A percentile compares a stretch with the other conserved stretches of the same genome.
Evolutionary conservation across 1,284 basidiomycete genomes (phyloP).

Genomic region (Golubevia sp.): DNA sequence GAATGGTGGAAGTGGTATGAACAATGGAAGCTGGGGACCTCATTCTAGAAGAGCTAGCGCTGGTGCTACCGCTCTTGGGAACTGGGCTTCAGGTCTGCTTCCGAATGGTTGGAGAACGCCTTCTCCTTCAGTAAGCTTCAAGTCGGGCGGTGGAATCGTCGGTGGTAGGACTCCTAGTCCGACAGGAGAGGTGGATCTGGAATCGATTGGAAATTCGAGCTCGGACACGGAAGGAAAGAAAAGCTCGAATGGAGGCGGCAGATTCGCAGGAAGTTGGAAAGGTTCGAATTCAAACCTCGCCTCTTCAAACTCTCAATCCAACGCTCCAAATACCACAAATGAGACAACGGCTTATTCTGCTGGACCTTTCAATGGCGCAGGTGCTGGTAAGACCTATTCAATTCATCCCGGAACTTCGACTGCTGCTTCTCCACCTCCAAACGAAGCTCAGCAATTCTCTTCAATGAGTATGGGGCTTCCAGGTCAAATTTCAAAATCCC

Average conservation of each 20-base stretch:
- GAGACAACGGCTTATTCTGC: neutral
- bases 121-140: neutral
- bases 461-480: too few relatives aligned
- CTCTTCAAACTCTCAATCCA: too few relatives aligned
- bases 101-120: neutral
- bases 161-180: neutral
- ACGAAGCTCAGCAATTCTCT: too few relatives aligned
- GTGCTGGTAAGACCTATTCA: neutral
- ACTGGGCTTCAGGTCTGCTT: neutral
- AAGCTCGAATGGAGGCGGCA: neutral
- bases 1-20: too few relatives aligned
- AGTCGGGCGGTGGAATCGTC: neutral
- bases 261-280: neutral
- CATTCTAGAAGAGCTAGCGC: neutral
- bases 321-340: neutral
- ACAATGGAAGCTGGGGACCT: neutral
- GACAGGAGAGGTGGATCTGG: too few relatives aligned
- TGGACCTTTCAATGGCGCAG: neutral
- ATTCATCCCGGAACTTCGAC: too few relatives aligned
- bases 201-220: too few relatives aligned
- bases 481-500: too few relatives aligned
- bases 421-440: too few relatives aligned
- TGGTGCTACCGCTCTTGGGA: neutral
- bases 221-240: neutral
- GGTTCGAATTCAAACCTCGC: too few relatives aligned